Evolutionary conservation across 1,139 yeast species (phyloP).

Genomic region (Hansenula lynferdii): DNA sequence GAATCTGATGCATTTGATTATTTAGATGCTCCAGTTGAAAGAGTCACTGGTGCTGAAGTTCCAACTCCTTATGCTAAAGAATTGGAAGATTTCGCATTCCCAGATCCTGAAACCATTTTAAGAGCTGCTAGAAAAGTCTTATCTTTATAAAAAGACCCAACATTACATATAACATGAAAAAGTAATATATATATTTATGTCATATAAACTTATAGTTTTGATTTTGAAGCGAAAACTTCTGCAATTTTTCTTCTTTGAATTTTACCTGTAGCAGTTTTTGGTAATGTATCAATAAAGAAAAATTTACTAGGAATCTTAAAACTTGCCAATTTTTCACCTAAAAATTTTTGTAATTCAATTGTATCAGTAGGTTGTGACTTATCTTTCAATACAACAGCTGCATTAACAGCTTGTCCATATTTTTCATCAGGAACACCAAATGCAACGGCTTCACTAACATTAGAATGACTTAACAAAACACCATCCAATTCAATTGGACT

Average conservation of each 20-base stretch:
- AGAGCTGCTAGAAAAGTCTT: slow-evolving; percentile 90
- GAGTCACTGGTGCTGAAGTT: slow-evolving; percentile 99
- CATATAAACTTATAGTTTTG: slow-evolving; percentile 25
- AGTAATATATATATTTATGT: slow-evolving; percentile 1
- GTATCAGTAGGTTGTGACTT: slow-evolving; percentile 30
- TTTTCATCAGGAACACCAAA: slow-evolving; percentile 59
- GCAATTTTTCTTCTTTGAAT: slow-evolving; percentile 61
- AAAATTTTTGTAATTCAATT: slow-evolving; percentile 40
- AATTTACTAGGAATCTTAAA: slow-evolving; percentile 56
- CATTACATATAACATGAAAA: not conserved
- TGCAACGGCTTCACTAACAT: slow-evolving; percentile 60
- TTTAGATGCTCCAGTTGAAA: slow-evolving; percentile 97
- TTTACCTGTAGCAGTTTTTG: slow-evolving; percentile 71
- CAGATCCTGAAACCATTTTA: slow-evolving; percentile 85
- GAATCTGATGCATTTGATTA: slow-evolving; percentile 98
- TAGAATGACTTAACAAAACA: slow-evolving; percentile 48
- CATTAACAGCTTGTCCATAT: slow-evolving; percentile 64
- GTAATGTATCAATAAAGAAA: slow-evolving; percentile 54
- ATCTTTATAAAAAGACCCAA: slow-evolving; percentile 45
- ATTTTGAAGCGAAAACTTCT: slow-evolving; percentile 30
- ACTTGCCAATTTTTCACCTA: slow-evolving; percentile 40
- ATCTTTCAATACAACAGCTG: slow-evolving; percentile 52
- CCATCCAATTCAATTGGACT: slow-evolving; percentile 64
- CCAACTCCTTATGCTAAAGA: slow-evolving; percentile 98
- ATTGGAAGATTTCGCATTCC: slow-evolving; percentile 98